Evolutionary conservation across 1,139 yeast species (phyloP).

Genomic region (Suhomyces taliae): DNA sequence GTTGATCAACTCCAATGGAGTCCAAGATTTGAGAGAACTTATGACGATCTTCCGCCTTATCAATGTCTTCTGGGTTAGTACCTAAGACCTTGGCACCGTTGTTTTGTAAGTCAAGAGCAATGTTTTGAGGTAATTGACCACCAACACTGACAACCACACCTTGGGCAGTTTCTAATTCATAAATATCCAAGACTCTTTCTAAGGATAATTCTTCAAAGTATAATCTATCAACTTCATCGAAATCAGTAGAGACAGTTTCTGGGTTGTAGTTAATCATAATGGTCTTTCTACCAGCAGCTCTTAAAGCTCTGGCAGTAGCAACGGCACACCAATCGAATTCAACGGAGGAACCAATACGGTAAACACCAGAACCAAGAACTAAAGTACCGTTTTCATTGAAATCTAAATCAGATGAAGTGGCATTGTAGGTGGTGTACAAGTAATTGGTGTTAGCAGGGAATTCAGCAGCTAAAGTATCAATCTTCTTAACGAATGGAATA

Average conservation of each 20-base stretch:
- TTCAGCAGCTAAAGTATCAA: constrained; percentile 97
- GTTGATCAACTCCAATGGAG: constrained; percentile 87
- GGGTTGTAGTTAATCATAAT: constrained; percentile 98
- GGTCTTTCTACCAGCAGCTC: constrained; percentile 85
- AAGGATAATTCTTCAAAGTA: constrained; percentile 93
- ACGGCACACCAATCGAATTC: constrained; percentile 99
- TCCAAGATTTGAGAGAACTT: constrained; percentile 94
- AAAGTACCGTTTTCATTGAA: constrained; percentile 90
- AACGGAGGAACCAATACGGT: constrained; percentile 97
- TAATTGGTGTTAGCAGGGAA: constrained; percentile 98
- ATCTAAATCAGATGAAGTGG: constrained; percentile 76
- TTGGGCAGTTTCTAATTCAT: constrained; percentile 83
- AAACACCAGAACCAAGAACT: constrained; percentile 97
- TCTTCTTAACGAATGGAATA: constrained; percentile 91
- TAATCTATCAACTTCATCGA: constrained; percentile 95
- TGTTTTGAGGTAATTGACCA: constrained; percentile 97
- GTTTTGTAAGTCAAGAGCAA: constrained; percentile 81
- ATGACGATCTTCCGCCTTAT: constrained; percentile 97
- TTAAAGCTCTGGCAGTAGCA: constrained; percentile 89
- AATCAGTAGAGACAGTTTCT: constrained; percentile 97
- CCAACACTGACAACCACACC: constrained; percentile 97
- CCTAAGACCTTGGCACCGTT: constrained; percentile 89
- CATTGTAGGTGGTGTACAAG: constrained; percentile 94
- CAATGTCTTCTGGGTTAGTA: constrained; percentile 92
- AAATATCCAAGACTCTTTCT: constrained; percentile 96